Evolutionary conservation across 2,329 filamentous ascomycete species (phyloP), one percentile per base, ranked within the genome.

Genomic region (Microdochium bolleyi): DNA sequence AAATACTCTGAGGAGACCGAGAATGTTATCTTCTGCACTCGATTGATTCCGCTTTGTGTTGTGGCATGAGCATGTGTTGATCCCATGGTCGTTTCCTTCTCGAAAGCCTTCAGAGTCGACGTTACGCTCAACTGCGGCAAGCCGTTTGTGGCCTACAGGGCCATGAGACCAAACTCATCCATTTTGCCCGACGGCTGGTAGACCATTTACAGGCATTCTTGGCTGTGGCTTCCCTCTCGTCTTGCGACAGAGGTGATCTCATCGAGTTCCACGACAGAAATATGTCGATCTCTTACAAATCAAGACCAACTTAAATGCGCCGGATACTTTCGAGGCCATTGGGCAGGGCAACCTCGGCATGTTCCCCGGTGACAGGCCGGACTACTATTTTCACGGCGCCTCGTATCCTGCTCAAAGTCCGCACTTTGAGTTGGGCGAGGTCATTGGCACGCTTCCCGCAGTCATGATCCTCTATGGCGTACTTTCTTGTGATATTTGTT

Each of bases 161-260:
- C 78, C 22, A 82, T 82, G 77, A 66, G 78, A 14, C 78, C 78
- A 1, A 71, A 77, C 1, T 79, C 77, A 0, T 77, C 76, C 2
- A 62, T 80, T 50, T 78, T 73, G 13, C 76, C 77, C 2, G 78
- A 81, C 49, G 77, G 78, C 0, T 75, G 75, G 2, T 68, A 75
- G 48, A 80, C 80, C 61, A 70, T 80, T 73, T 75, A 51, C 73
- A 79, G 61, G 74, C 76, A 5, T 75, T 80, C 0, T 75, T 72
- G 0, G 67, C 79, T 1, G 77, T 77, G 0, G 65, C 66, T 0
- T 70, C 67, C 8, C 67, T 71, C 0, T 63, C 69, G 1, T 72
- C 73, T 0, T 63, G 61, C 2, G 62, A 73, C 51, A 65, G 77
- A 2, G 77, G 77, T 16, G 72, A 73, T 0, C 72, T 80, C 66